These are phyloP conservation scores for Rickenella mellea DNA, from an alignment of 768 basidiomycete genomes.

Conservation along the genomic window DNA sequence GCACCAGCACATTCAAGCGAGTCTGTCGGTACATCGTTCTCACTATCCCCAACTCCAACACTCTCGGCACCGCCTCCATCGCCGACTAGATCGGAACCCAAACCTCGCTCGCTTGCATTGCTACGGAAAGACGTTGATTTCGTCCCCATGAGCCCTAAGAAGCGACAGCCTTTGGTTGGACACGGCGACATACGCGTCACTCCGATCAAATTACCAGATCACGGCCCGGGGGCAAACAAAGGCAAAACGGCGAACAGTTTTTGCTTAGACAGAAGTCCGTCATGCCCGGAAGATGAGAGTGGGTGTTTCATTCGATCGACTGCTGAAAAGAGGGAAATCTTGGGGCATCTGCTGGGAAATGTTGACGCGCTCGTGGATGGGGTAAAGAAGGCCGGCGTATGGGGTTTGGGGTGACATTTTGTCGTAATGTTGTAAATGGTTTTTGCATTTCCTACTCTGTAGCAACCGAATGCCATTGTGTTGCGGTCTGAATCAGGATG, in stretches of 20 bases:
- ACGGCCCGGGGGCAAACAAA: slow-evolving; percentile 6
- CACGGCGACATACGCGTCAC: slow-evolving; percentile 6
- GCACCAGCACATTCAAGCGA: slow-evolving; percentile 25
- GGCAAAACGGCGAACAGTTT: not conserved
- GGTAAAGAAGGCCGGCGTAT: slow-evolving; percentile 78
- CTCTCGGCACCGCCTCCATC: slow-evolving; percentile 8
- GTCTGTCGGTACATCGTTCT: slow-evolving; percentile 14
- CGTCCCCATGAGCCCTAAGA: slow-evolving; percentile 64
- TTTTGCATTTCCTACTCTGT: not conserved
- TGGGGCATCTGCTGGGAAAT: slow-evolving; percentile 81
- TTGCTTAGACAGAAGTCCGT: not conserved
- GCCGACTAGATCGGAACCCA: slow-evolving; percentile 5
- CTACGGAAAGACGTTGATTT: slow-evolving; percentile 66
- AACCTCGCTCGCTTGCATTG: slow-evolving; percentile 37
- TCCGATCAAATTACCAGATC: not conserved
- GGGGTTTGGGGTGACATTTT: slow-evolving; percentile 45
- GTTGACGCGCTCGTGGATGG: slow-evolving; percentile 87
- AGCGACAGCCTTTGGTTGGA: slow-evolving; percentile 19
- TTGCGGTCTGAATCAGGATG: too few relatives aligned
- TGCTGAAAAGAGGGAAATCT: slow-evolving; percentile 73
- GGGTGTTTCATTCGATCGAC: slow-evolving; percentile 37
- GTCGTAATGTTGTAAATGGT: not conserved
- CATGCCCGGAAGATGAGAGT: not conserved
- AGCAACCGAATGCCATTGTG: too few relatives aligned
- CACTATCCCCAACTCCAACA: slow-evolving; percentile 10